Evolutionary conservation across 306 rosid genomes (phyloP).

Genomic region (Cicer yamashitae): DNA sequence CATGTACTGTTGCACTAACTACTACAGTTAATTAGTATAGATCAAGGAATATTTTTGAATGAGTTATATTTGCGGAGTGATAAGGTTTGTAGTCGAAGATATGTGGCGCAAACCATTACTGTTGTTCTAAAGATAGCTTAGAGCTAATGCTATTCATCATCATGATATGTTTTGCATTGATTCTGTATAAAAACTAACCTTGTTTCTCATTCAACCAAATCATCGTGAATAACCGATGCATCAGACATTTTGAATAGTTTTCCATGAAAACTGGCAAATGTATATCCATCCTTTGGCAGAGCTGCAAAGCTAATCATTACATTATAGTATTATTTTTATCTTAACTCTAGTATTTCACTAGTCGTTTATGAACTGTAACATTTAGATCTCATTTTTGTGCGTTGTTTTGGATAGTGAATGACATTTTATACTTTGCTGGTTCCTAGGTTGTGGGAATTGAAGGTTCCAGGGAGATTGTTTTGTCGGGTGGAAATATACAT

Average conservation of each 20-base stretch:
- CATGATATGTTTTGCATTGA: constrained; percentile 7
- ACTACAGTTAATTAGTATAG: background rate
- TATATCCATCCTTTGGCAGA: constrained; percentile 3
- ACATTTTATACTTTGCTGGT: constrained; percentile 35
- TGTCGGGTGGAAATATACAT: constrained; percentile 92
- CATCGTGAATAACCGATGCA: background rate
- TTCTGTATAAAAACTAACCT: constrained; percentile 5
- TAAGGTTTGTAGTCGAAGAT: background rate
- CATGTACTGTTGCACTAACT: too few species aligned
- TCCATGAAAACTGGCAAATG: constrained; percentile 11
- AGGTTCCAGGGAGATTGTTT: constrained; percentile 91
- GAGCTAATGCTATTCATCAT: constrained; percentile 7
- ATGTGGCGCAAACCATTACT: constrained; percentile 14
- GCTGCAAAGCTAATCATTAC: background rate
- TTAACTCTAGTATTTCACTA: constrained; percentile 14
- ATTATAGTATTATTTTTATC: background rate
- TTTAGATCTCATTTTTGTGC: constrained; percentile 7
- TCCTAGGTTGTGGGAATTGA: constrained; percentile 79
- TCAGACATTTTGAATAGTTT: constrained; percentile 35
- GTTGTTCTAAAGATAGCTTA: constrained; percentile 6
- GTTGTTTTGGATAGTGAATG: constrained; percentile 35
- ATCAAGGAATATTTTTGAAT: constrained; percentile 27
- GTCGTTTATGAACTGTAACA: constrained; percentile 1
- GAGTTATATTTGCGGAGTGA: constrained; percentile 3
- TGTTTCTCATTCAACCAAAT: constrained; percentile 4